Percentiles rank a stretch among this genome's conserved stretches.
Conservation (phyloP, 164 flowering plant species). For the Magnolia kwangsiensis region DNA sequence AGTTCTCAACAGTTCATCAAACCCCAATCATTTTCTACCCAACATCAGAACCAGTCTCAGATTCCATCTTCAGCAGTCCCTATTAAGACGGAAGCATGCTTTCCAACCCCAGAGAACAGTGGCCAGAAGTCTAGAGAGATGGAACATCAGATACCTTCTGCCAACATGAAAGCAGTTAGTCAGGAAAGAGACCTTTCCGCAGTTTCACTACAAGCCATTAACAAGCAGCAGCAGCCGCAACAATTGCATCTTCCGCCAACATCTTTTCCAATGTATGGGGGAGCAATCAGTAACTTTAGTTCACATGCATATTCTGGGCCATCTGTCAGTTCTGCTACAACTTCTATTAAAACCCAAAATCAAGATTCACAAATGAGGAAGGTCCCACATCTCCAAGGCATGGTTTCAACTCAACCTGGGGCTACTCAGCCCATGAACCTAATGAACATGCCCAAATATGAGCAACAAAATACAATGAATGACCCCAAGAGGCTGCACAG, state of each 20-base stretch:
- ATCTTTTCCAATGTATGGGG: slow-evolving; percentile 62
- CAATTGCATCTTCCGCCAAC: slow-evolving; percentile 56
- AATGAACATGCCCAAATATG: slow-evolving; percentile 45
- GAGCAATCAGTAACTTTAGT: slow-evolving; percentile 37
- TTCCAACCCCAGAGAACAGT: slow-evolving; percentile 6
- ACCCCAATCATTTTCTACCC: slow-evolving; percentile 14
- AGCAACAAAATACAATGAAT: slow-evolving; percentile 38
- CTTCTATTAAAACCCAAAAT: slow-evolving; percentile 46
- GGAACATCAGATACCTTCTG: slow-evolving; percentile 34
- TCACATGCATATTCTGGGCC: slow-evolving; percentile 41
- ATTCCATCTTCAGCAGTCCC: slow-evolving; percentile 11
- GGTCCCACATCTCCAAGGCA: slow-evolving; percentile 44
- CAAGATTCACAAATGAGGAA: slow-evolving; percentile 66
- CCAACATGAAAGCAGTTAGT: slow-evolving; percentile 24
- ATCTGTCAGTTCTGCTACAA: slow-evolving; percentile 34
- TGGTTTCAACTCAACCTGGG: slow-evolving; percentile 39
- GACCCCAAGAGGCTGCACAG: slow-evolving; percentile 58
- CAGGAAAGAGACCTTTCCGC: slow-evolving; percentile 50
- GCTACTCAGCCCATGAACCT: slow-evolving; percentile 37
- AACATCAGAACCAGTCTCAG: slow-evolving; percentile 33
- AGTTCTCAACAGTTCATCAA: slow-evolving; percentile 33
- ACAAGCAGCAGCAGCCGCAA: slow-evolving; percentile 46
- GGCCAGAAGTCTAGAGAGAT: slow-evolving; percentile 11
- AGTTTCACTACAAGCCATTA: slow-evolving; percentile 40
- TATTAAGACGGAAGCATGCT: slow-evolving; percentile 5